Evolutionary conservation across 805 yeast species (phyloP), one percentile per base, ranked within the genome.

Genomic region (Saccharomycopsis sp.): DNA sequence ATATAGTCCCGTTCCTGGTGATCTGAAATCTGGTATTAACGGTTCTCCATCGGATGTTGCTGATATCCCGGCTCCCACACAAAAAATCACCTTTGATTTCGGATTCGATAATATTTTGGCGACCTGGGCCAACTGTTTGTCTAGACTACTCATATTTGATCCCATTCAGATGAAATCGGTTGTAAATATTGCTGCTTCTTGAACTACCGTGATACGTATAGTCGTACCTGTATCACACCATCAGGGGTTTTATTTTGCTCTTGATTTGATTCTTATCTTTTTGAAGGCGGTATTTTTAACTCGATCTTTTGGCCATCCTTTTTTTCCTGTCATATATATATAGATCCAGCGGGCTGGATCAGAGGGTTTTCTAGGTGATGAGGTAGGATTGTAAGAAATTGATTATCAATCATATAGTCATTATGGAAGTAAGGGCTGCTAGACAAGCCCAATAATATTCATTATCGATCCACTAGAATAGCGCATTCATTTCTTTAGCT

Each of bases 11-110:
- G 98, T 92, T 50, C 82, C 80, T 0, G 97, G 97, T 18, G 95
- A 84, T 64, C 98, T 76, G 69, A 92, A 92, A 69, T 92, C 99
- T 0, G 98, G 99, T 55, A 64, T 61, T 47, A 62, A 53, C 16
- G 64, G 64, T 53, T 62, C 57, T 8, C 62, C 64, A 53, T 62
- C 99, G 52, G 96, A 91, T 2, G 88, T 76, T 0, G 98, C 92
- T 1, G 97, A 89, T 46, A 91, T 84, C 0, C 99, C 99, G 0
- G 99, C 99, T 1, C 99, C 99, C 7, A 84, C 85, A 72, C 87
- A 79, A 65, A 87, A 83, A 0, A 84, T 79, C 3, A 85, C 79
- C 62, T 80, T 79, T 1, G 68, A 59, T 1, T 53, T 53, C 1
- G 69, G 68, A 34, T 67, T 57, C 21, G 34, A 46, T 12, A 61